Percentiles rank a stretch among this genome's conserved stretches.
These are phyloP conservation scores for Piromyces sp. DNA, from an alignment of 192 early-diverging fungal species.

Conservation along the genomic window DNA sequence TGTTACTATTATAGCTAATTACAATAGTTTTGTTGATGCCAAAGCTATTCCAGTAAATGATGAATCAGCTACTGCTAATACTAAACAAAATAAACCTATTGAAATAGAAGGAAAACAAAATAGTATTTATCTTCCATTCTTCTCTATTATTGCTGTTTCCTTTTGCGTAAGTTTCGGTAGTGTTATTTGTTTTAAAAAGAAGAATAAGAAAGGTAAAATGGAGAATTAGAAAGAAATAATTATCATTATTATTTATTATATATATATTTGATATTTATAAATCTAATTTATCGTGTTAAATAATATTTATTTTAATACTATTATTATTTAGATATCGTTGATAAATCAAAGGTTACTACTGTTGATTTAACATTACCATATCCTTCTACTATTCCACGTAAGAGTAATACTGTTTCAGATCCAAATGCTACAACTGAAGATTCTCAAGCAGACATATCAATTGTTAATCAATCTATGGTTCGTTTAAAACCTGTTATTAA, in stretches of 20 bases:
- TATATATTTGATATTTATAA: too few species aligned
- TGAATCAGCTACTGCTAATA: background rate
- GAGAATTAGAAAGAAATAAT: too few species aligned
- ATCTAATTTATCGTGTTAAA: too few species aligned
- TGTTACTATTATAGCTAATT: background rate
- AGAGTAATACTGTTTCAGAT: background rate
- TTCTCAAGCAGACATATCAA: background rate
- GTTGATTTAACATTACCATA: background rate
- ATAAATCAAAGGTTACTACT: background rate
- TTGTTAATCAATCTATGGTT: background rate
- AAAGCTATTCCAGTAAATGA: background rate
- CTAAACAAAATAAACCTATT: background rate
- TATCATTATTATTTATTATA: too few species aligned
- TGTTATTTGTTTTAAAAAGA: background rate
- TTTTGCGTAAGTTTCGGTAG: background rate
- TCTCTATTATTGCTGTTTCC: background rate
- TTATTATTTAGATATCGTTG: background rate
- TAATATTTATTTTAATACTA: too few species aligned
- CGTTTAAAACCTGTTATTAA: background rate
- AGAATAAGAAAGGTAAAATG: too few species aligned
- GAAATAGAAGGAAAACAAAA: background rate
- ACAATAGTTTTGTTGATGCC: background rate
- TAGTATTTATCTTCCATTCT: background rate
- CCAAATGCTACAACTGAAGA: background rate
- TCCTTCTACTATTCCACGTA: background rate